Percentiles rank a stretch among this genome's conserved stretches.
These are phyloP conservation scores for Aspergillus hiratsukae DNA, from an alignment of 2,329 filamentous ascomycete genomes.

Conservation along the genomic window DNA sequence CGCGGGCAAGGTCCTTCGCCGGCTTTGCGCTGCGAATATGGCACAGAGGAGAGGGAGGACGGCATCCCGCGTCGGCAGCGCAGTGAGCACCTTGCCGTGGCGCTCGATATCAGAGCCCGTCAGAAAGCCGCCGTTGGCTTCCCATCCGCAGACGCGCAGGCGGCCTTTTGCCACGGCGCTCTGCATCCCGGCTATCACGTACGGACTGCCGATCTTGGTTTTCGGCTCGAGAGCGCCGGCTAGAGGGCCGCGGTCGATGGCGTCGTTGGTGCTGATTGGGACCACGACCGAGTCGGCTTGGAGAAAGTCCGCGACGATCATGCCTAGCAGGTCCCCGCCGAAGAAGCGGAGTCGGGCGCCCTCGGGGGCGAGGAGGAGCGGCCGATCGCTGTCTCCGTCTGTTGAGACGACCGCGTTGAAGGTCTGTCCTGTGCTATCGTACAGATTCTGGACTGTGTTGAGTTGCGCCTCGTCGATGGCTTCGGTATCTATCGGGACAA, in stretches of 20 bases:
- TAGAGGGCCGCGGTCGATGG: conserved; percentile 28
- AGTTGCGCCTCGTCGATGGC: conserved; percentile 30
- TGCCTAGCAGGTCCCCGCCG: conserved; percentile 29
- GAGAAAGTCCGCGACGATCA: conserved; percentile 30
- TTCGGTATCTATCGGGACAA: conserved; percentile 33
- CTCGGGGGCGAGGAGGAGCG: conserved; percentile 26
- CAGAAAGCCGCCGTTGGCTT: conserved; percentile 33
- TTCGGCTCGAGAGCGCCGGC: conserved; percentile 24
- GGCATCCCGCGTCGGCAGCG: conserved; percentile 30
- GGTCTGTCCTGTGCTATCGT: conserved; percentile 17
- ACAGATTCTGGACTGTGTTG: conserved; percentile 24
- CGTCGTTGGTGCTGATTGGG: conserved; percentile 31
- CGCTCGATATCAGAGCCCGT: conserved; percentile 27
- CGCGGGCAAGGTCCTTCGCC: conserved; percentile 20
- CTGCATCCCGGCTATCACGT: conserved; percentile 33
- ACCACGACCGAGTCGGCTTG: conserved; percentile 28
- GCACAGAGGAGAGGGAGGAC: conserved; percentile 28
- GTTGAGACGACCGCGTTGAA: conserved; percentile 31
- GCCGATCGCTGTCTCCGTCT: conserved; percentile 32
- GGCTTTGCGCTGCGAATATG: conserved; percentile 24
- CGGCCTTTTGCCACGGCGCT: conserved; percentile 23
- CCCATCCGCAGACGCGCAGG: conserved; percentile 28
- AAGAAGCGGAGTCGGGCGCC: conserved; percentile 28
- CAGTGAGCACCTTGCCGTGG: conserved; percentile 23
- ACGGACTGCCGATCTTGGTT: conserved; percentile 33